phyloP scores from a whole-genome alignment of 139 green algal genomes.

The Chlorella vulgaris region DNA sequence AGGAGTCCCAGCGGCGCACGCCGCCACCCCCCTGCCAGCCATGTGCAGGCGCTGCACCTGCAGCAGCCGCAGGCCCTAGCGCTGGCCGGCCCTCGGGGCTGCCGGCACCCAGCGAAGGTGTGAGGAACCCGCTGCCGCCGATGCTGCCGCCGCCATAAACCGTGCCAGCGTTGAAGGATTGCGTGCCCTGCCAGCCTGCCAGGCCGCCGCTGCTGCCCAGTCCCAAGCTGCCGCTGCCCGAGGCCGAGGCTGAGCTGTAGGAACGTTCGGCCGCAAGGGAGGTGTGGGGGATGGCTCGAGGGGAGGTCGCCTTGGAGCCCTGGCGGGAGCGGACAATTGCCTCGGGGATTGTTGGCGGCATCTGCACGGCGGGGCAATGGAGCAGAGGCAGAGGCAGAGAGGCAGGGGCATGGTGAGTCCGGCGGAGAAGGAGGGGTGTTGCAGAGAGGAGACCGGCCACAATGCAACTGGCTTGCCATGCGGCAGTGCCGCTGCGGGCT shows the following conservation, averaged over 20 bases:
- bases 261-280: too few relatives aligned
- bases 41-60: background rate
- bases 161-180: too few relatives aligned
- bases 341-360: conserved; percentile 17
- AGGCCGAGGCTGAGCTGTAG: background rate
- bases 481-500: too few relatives aligned
- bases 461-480: too few relatives aligned
- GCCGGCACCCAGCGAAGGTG: conserved; percentile 1
- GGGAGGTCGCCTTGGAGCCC: conserved; percentile 5
- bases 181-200: too few relatives aligned
- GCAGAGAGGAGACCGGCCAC: too few relatives aligned
- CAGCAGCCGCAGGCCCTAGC: background rate
- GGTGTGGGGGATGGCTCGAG: conserved; percentile 1
- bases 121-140: conserved; percentile 4
- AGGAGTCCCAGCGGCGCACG: background rate
- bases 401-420: too few relatives aligned
- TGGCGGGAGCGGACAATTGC: conserved; percentile 6
- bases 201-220: too few relatives aligned
- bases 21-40: background rate
- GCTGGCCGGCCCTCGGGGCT: background rate
- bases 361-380: background rate
- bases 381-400: background rate
- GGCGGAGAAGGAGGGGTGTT: background rate
- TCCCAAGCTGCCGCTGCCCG: background rate
- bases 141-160: background rate